Evolutionary conservation across 352 stramenopile species (phyloP).

Genomic region (Globisporangium solare): DNA sequence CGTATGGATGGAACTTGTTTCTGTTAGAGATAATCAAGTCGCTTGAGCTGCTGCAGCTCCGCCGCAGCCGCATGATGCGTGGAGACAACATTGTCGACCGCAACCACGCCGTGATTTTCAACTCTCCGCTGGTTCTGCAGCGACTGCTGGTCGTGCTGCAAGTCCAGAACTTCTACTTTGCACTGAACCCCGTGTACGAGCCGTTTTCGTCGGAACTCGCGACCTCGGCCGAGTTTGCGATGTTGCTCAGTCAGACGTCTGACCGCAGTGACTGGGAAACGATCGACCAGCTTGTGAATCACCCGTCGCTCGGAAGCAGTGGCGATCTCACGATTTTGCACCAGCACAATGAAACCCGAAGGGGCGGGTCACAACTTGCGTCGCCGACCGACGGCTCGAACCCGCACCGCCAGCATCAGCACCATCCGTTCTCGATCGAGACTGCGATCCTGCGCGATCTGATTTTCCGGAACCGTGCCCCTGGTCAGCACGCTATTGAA

Average conservation of each 20-base stretch:
- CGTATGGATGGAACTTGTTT: conserved; percentile 4
- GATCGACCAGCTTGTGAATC: conserved; percentile 56
- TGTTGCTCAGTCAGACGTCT: conserved; percentile 67
- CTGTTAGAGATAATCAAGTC: conserved; percentile 90
- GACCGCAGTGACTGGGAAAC: conserved; percentile 74
- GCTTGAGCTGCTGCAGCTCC: conserved; percentile 88
- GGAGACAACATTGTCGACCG: conserved; percentile 87
- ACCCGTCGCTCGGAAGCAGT: conserved; percentile 34
- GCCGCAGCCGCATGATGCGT: conserved; percentile 70
- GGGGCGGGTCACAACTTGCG: conserved; percentile 1
- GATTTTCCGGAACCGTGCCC: conserved; percentile 62
- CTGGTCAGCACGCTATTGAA: conserved; percentile 50
- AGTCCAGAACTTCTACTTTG: conserved; percentile 85
- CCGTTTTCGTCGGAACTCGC: conserved; percentile 76
- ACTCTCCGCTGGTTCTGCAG: conserved; percentile 64
- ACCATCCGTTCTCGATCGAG: conserved; percentile 54
- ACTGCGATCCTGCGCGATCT: conserved; percentile 65
- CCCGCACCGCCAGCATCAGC: conserved; percentile 20
- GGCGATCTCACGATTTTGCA: conserved; percentile 57
- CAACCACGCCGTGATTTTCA: conserved; percentile 93
- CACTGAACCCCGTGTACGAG: conserved; percentile 76
- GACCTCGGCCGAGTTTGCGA: conserved; percentile 79
- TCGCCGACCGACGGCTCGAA: conserved; percentile 4
- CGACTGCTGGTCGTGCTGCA: conserved; percentile 69
- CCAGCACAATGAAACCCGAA: conserved; percentile 16